phyloP scores from a whole-genome alignment of 2,329 filamentous ascomycete genomes.

The Hypoxylon sp. region DNA sequence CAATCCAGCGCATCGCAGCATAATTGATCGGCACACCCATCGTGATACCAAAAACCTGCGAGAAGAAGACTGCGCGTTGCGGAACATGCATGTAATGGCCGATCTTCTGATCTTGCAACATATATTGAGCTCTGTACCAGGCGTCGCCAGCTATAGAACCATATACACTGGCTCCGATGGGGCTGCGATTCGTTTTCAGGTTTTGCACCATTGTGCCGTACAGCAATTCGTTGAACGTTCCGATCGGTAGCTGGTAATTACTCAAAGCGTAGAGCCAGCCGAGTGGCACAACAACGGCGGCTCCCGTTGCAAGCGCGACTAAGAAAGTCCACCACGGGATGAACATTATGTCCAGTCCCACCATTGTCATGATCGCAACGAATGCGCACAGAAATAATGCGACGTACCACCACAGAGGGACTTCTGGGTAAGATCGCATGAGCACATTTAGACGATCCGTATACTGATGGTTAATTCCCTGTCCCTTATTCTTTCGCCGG shows the following conservation, averaged over 20 bases:
- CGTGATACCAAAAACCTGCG: conserved; percentile 71
- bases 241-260: conserved; percentile 68
- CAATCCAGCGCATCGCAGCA: conserved; percentile 72
- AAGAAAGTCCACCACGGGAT: conserved; percentile 74
- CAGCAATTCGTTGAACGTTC: conserved; percentile 72
- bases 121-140: conserved; percentile 71
- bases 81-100: conserved; percentile 75
- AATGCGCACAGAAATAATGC: conserved; percentile 66
- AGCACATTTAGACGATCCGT: conserved; percentile 72
- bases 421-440: conserved; percentile 70
- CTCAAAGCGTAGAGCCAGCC: conserved; percentile 73
- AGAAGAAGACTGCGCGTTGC: conserved; percentile 72
- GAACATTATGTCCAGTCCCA: conserved; percentile 67
- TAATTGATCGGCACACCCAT: conserved; percentile 75
- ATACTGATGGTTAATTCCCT: conserved; percentile 69
- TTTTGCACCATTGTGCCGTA: conserved; percentile 73
- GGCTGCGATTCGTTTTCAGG: conserved; percentile 67
- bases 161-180: conserved; percentile 71
- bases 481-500: conserved; percentile 52
- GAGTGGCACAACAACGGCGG: conserved; percentile 69
- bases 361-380: conserved; percentile 63
- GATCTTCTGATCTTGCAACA: conserved; percentile 75
- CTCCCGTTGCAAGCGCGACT: conserved; percentile 69
- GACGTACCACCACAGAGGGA: conserved; percentile 72
- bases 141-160: conserved; percentile 73